Conservation (phyloP, 768 basidiomycete genomes). For the Termitomyces heimii region DNA sequence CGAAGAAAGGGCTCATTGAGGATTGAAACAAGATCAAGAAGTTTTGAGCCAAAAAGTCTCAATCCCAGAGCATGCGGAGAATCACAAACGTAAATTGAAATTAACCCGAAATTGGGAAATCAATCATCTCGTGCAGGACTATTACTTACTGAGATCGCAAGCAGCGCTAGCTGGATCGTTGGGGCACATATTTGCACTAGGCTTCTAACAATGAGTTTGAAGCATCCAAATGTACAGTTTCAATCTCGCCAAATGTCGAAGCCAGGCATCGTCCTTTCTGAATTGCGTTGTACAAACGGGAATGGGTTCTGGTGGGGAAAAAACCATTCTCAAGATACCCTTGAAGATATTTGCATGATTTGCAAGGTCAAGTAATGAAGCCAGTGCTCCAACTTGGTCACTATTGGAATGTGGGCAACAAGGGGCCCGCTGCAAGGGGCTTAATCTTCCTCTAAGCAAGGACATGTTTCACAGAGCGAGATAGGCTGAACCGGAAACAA, state of each 20-base stretch:
- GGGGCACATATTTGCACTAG: constrained; percentile 25
- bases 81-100: constrained; percentile 59
- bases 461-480: constrained; percentile 28
- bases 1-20: constrained; percentile 41
- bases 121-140: not conserved
- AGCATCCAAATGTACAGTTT: too few species aligned
- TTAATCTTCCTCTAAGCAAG: constrained; percentile 41
- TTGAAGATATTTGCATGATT: constrained; percentile 42
- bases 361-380: constrained; percentile 45
- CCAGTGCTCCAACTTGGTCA: constrained; percentile 34
- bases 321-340: constrained; percentile 48
- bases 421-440: constrained; percentile 53
- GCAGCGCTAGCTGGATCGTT: constrained; percentile 39
- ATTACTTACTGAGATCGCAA: constrained; percentile 50
- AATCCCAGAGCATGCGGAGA: constrained; percentile 33
- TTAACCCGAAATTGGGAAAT: constrained; percentile 22
- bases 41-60: constrained; percentile 48
- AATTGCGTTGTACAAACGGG: constrained; percentile 19
- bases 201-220: constrained; percentile 26
- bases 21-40: constrained; percentile 42
- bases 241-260: too few species aligned
- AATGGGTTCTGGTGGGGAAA: constrained; percentile 39
- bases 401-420: constrained; percentile 39
- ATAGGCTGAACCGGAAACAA: constrained; percentile 44
- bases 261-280: constrained; percentile 13